phyloP scores from a whole-genome alignment of 331 rosid species.

The Erythrophleum ivorense region DNA sequence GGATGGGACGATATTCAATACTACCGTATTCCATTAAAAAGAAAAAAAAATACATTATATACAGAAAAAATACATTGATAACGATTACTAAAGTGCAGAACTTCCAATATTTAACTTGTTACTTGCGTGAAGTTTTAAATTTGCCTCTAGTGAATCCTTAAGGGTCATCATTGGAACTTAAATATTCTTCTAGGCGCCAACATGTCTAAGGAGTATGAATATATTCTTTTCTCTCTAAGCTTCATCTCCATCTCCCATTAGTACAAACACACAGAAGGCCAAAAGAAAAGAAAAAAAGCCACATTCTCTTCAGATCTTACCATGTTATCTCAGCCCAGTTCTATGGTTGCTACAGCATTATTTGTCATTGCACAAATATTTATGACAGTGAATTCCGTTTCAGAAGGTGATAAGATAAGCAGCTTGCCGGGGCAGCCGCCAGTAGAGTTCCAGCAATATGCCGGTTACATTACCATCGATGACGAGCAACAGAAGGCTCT shows the following conservation, averaged over 20 bases:
- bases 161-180: too few species aligned
- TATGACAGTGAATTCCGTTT: constrained; percentile 22
- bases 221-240: constrained; percentile 16
- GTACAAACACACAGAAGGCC: not conserved
- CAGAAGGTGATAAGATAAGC: too few species aligned
- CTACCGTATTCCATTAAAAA: too few species aligned
- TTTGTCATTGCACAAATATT: constrained; percentile 26
- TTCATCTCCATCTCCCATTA: not conserved
- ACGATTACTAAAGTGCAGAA: too few species aligned
- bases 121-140: too few species aligned
- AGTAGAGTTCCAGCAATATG: too few species aligned
- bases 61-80: too few species aligned
- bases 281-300: not conserved
- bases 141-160: too few species aligned
- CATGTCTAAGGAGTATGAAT: not conserved
- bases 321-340: constrained; percentile 38
- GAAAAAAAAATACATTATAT: too few species aligned
- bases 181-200: not conserved
- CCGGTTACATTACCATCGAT: constrained; percentile 61
- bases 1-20: too few species aligned
- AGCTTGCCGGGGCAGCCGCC: too few species aligned
- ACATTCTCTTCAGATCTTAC: constrained; percentile 13
- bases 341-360: constrained; percentile 24
- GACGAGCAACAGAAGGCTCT: constrained; percentile 57
- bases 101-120: too few species aligned